Base-by-base conservation (phyloP, 352 stramenopile species). In the Phytophthora fragariae region DNA sequence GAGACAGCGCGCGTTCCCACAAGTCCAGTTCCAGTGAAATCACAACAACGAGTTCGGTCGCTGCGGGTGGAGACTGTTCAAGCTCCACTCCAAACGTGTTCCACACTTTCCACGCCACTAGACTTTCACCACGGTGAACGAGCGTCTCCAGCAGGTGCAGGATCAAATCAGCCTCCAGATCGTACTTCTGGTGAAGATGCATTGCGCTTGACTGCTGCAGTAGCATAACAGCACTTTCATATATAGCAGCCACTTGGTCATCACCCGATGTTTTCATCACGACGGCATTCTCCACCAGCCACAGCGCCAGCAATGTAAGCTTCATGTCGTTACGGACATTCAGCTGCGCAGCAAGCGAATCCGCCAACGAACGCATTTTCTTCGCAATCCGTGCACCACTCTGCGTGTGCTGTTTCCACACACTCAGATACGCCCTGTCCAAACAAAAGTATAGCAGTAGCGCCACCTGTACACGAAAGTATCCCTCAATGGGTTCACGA, bases 51-150 rank as follows among this genome's bases (percentile, higher is more conserved):
- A 93, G 79, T 24, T 94, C 89, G 0, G 84, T 92, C 24, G 84
- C 80, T 11, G 84, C 79, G 17, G 78, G 50, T 9, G 83, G 78
- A 54, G 82, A 76, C n/a, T 82, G 57, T 11, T 72, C 63, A 17
- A 94, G 65, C 35, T 92, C 80, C 15, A 94, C 76, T 6, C 85
- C 85, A 62, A 94, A 95, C 6, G 84, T 88, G 37, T 86, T 93
- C 89, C 86, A 94, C n/a, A 95, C 84, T 71, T 95, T 93, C 89
- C 89, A 95, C 24, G 86, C 89, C 24, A 94, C 81, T 27, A 90
- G 70, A 67, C 83, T 91, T 62, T 93, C 85, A 37, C 85, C 84
- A 8, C 86, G 81, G 56, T 95, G 86, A 21, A 94, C 85, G 53
- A 95, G 73, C 12, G 88, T 94, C 66, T 95, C 86, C 5, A 93